Evolutionary conservation across 192 early-diverging fungal species (phyloP), one percentile per base, ranked within the genome.

Genomic region (Coemansia sp.): DNA sequence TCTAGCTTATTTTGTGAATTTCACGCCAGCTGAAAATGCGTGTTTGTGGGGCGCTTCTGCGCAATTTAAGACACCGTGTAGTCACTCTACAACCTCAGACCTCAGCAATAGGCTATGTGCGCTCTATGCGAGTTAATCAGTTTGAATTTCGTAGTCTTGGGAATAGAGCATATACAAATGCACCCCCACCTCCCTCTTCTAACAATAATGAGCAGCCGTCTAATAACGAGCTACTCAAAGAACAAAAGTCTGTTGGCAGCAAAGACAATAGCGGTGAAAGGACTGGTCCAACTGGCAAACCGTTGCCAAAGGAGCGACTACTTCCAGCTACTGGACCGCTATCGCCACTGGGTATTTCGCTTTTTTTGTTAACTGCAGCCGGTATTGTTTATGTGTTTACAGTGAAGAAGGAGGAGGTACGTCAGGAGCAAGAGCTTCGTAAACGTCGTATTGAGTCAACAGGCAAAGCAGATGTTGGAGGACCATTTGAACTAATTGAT

Each of bases 391-490:
- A 83, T 67, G 88, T 89, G 70, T 92, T 91, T 70, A 85, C 84
- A 9, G 57, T 77, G 29, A 84, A 85, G 55, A 91, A 91, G 78
- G 79, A 86, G 57, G 74, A 80, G 36, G 71, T 89, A 19, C 64
- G 66, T 6, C 32, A 70, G 59, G 84, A 83, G 59, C 59, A 64
- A 5, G 29, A 39, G 39, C 64, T 67, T 58, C 60, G 62, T 23
- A 52, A 59, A 64, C 23, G 7, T 21, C 63, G 42, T 57, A 36
- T 64, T 10, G 70, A 72, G 54, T 88, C 75, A 88, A 93, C 81
- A 24, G 97, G 97, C 27, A 95, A 91, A 67, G 93, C 97, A 8
- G 84, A 89, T 27, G 87, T 99, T 33, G 97, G 97, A 1, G 95
- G 94, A 0, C 88, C 93, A 2, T 99, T 95, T 66, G 85, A 85